phyloP scores from a whole-genome alignment of 768 basidiomycete species.

The Suillus ampliporus region DNA sequence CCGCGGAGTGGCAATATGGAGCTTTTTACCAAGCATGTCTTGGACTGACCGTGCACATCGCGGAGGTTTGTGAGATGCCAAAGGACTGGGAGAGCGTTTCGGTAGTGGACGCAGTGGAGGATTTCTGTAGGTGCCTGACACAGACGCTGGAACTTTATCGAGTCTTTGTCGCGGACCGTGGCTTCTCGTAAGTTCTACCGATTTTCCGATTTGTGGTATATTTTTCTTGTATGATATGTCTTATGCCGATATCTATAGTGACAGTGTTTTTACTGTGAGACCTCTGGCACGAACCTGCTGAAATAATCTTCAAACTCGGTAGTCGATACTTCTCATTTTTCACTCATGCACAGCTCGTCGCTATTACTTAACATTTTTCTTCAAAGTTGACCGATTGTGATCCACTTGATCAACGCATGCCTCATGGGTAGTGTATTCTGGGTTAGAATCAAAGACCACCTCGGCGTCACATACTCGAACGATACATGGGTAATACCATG shows the following conservation, averaged over 20 bases:
- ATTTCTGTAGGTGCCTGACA: conserved; percentile 59
- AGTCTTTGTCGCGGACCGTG: neutral
- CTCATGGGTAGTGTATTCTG: too few relatives aligned
- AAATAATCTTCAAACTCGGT: too few relatives aligned
- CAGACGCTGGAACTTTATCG: conserved; percentile 8
- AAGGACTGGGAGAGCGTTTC: conserved; percentile 32
- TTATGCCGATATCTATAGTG: neutral
- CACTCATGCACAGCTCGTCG: too few relatives aligned
- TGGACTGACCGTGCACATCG: conserved; percentile 81
- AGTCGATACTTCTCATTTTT: too few relatives aligned
- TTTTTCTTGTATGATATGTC: neutral
- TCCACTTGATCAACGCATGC: too few relatives aligned
- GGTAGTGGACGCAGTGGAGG: conserved; percentile 51
- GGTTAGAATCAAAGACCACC: too few relatives aligned
- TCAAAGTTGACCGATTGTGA: too few relatives aligned
- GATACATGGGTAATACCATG: too few relatives aligned
- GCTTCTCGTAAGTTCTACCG: neutral
- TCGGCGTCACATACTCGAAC: too few relatives aligned
- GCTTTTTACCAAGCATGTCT: conserved; percentile 60
- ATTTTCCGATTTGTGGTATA: neutral
- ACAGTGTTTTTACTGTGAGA: neutral
- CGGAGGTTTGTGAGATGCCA: conserved; percentile 64
- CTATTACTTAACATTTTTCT: too few relatives aligned
- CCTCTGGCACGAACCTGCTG: neutral
- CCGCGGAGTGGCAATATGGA: conserved; percentile 65